Evolutionary conservation across 139 green algal genomes (phyloP).

Genomic region (Parachlorella kessleri): DNA sequence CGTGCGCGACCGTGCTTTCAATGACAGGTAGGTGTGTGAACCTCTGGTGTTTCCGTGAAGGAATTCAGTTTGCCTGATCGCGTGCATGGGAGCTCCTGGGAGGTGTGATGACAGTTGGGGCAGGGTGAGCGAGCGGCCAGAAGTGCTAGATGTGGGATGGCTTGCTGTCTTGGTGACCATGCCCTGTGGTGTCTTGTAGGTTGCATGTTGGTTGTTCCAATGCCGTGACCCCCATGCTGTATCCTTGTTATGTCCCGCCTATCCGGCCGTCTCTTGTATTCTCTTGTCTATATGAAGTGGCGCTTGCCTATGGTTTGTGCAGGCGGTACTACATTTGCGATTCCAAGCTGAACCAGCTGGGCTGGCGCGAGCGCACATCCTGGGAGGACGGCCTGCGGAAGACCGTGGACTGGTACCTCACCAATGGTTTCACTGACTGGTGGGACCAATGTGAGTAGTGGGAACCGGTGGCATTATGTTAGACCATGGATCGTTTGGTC

Average conservation of each 20-base stretch:
- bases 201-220: too few species aligned
- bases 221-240: too few species aligned
- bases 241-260: not conserved
- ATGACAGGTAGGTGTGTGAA: constrained; percentile 79
- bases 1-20: constrained; percentile 86
- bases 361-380: constrained; percentile 85
- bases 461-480: too few species aligned
- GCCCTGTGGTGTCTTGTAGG: too few species aligned
- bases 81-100: too few species aligned
- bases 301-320: not conserved
- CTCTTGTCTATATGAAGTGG: not conserved
- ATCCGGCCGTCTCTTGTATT: not conserved
- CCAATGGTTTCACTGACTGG: constrained; percentile 40
- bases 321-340: constrained; percentile 93
- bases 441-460: constrained; percentile 64
- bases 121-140: too few species aligned
- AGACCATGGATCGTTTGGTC: too few species aligned
- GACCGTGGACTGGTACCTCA: constrained; percentile 93
- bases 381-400: constrained; percentile 94
- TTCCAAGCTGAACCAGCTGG: constrained; percentile 89
- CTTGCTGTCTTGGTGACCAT: too few species aligned
- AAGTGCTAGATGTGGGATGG: too few species aligned
- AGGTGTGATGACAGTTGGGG: too few species aligned
- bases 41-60: too few species aligned
- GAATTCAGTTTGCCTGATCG: too few species aligned